Base-by-base conservation (phyloP, 441 rosid genomes). In the Euphorbia schlechtendalii region DNA sequence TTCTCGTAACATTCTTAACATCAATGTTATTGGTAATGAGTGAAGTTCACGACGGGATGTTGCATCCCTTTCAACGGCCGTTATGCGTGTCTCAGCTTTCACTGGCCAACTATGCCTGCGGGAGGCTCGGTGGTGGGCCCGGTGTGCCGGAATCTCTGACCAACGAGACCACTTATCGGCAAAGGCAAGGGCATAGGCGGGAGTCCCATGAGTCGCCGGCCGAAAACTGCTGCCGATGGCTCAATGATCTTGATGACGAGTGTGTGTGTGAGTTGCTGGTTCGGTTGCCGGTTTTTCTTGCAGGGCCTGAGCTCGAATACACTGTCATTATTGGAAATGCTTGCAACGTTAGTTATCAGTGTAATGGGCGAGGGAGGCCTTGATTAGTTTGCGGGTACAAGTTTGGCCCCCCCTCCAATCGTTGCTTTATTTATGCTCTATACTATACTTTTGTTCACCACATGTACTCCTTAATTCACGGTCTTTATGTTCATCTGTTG, bases 241-340 rank as follows among this genome's bases (percentile, higher is more conserved):
- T 84, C 62, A 74, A 71, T 41, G 74, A 80, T 68, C 68, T 87
- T 61, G 87, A 84, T 18, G 60, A 71, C 28, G 86, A 81, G 65
- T 87, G 93, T 36, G 84, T 82, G 20, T 87, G 90, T 41, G 82
- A 82, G 24, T 65, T 83, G 74, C 74, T 87, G 59, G 77, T 83
- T 71, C 83, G 66, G 58, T 74, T 84, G 73, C 93, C 93, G 0
- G 52, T 76, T 30, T 79, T 87, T 66, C 84, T 87, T 49, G 70
- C 88, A 0, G 80, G 58, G 74, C 85, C 88, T 5, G 28, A 34
- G 17, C 93, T 83, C 65, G 58, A 74, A 43, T 84, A 77, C 73
- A 78, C 77, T 8, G 76, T 87, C 28, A 48, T 54, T 25, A 81
- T 84, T 22, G 76, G 72, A 65, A 80, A 76, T 25, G 15, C 77